Evolutionary conservation across 352 stramenopile species (phyloP).

Genomic region (Phytophthora quininea): DNA sequence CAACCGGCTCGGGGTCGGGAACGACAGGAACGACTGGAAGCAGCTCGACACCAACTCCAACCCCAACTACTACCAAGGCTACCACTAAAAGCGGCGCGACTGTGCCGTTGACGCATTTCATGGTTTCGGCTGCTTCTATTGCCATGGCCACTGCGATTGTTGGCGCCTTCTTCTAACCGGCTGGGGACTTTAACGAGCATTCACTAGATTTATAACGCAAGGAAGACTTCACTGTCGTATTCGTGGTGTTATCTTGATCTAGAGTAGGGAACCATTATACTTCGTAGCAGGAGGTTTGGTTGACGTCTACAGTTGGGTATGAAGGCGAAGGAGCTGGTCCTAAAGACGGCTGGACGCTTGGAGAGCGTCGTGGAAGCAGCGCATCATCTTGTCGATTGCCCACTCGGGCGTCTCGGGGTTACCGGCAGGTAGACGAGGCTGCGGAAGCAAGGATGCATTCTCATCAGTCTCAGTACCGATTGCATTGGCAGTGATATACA

Average conservation of each 20-base stretch:
- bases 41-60: constrained; percentile 5
- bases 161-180: constrained; percentile 7
- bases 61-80: neutral
- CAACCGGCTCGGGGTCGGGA: constrained; percentile 19
- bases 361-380: constrained; percentile 62
- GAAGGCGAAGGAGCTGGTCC: neutral
- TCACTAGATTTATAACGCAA: neutral
- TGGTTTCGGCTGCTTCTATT: constrained; percentile 7
- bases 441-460: neutral
- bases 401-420: constrained; percentile 79
- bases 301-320: too few species aligned
- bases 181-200: neutral
- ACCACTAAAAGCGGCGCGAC: constrained; percentile 12
- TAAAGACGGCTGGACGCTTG: constrained; percentile 40
- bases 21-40: constrained; percentile 8
- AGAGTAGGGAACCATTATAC: too few species aligned
- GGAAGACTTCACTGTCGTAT: too few species aligned
- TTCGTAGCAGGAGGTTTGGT: too few species aligned
- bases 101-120: neutral
- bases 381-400: constrained; percentile 81
- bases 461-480: too few species aligned
- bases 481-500: neutral
- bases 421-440: constrained; percentile 83
- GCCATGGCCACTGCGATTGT: constrained; percentile 19
- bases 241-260: too few species aligned